Base-by-base conservation (phyloP, 2,329 filamentous ascomycete genomes). In the Aspergillus neoniger region DNA sequence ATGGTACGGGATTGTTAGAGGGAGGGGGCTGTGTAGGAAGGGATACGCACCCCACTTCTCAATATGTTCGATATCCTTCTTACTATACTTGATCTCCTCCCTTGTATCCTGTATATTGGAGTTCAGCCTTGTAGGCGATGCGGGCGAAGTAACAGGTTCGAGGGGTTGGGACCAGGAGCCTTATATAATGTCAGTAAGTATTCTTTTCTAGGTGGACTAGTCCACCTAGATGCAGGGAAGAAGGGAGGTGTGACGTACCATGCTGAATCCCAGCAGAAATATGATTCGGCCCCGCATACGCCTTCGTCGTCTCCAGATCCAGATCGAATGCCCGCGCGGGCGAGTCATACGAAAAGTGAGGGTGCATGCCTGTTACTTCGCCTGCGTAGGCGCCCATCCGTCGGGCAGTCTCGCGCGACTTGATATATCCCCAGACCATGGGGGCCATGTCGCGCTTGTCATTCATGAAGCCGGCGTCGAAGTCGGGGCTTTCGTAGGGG, bases 371-470 rank as follows among this genome's bases (percentile, higher is more conserved):
- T 19, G 81, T 82, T 21, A 91, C 89, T 73, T 93, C 90, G 62
- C 90, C 90, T 1, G 89, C 89, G 65, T 91, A 92, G 0, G 89
- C 86, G 25, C 88, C 84, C 90, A 92, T 92, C 64, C 89, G 86
- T 3, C 90, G 84, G 1, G 90, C 90, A 3, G 89, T 92, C 82
- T 92, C 90, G 59, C 90, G 88, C 2, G 88, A 91, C 79, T 92
- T 92, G 81, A 92, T 90, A 77, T 92, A 92, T 4, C 88, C 88
- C 90, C 90, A 92, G 5, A 93, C 89, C 87, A 91, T 91, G 8
- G 90, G 89, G 1, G 87, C 89, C 90, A 93, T 92, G 70, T 93
- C 91, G 23, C 90, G 83, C 77, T 91, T 88, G 76, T 93, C 90
- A 69, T 91, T 93, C 90, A 93, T 92, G 80, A 92, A 93, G 21